These are phyloP conservation scores for Ogataea thermomethanolica DNA, from an alignment of 805 yeast species.

Conservation along the genomic window DNA sequence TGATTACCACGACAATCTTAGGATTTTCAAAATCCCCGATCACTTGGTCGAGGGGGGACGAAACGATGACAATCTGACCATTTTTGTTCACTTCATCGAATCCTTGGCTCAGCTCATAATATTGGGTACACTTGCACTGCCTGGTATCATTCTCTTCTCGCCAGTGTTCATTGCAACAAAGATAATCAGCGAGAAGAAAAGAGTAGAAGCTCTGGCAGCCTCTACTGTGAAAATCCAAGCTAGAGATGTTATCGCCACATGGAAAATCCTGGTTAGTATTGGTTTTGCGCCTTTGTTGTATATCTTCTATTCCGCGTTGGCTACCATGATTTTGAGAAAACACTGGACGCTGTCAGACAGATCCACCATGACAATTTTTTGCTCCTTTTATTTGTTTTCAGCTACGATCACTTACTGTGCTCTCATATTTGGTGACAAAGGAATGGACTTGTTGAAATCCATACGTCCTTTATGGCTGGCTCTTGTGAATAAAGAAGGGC, in stretches of 20 bases:
- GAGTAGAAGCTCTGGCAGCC: conserved; percentile 72
- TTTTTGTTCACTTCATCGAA: conserved; percentile 24
- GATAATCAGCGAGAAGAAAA: conserved; percentile 67
- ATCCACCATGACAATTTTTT: conserved; percentile 29
- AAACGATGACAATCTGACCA: conserved; percentile 22
- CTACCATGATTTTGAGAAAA: conserved; percentile 37
- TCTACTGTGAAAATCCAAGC: conserved; percentile 91
- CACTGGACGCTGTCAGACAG: conserved; percentile 19
- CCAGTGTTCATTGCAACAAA: conserved; percentile 85
- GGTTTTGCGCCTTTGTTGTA: conserved; percentile 87
- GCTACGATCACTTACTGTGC: conserved; percentile 85
- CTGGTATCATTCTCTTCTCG: conserved; percentile 83
- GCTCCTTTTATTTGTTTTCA: conserved; percentile 59
- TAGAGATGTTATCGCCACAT: conserved; percentile 91
- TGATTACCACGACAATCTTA: conserved; percentile 60
- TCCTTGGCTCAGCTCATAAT: conserved; percentile 46
- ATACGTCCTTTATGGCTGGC: conserved; percentile 75
- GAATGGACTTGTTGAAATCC: conserved; percentile 83
- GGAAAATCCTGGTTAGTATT: conserved; percentile 90
- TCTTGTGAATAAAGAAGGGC: conserved; percentile 53
- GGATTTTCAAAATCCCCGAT: conserved; percentile 50
- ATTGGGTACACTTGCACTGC: conserved; percentile 65
- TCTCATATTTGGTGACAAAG: conserved; percentile 85
- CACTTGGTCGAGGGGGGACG: conserved; percentile 52
- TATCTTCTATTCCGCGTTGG: conserved; percentile 69